Evolutionary conservation across 257 asterid genomes (phyloP), one percentile per base, ranked within the genome.

Genomic region (Capsicum baccatum): DNA sequence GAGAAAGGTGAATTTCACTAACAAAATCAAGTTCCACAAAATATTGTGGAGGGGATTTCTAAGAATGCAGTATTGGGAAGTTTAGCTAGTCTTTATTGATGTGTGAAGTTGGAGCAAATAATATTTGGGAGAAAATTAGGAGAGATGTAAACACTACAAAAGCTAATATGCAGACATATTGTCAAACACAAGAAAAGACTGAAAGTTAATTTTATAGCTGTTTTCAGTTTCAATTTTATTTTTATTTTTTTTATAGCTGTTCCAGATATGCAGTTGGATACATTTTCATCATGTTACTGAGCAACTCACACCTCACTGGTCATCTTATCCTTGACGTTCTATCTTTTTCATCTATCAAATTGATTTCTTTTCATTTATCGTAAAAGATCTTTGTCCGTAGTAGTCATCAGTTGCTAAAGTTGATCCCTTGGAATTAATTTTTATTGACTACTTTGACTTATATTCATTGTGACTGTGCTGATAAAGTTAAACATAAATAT

Each of bases 331-430:
- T 70, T 70, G 57, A 50, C 9, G 79, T 16, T 71, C 79, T 5
- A 71, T 9, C 79, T 70, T 70, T 47, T 16, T 71, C 58, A n/a
- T 71, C 79, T 69, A 42, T 42, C 79, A 47, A 71, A 44, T 71
- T 71, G 58, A 71, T 44, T 71, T 70, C 5, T 70, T 44, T 70
- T 71, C 57, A 42, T 71, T 17, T 71, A 4, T 17, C 12, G 12
- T 59, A 17, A 44, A 71, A 71, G 33, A 39, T 8, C 33, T 6
- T 69, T 69, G 5, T 16, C 54, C 79, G 39, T 9, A 71, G n/a
- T 47, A 71, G 9, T 17, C 17, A 70, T 70, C 57, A n/a, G 79
- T 71, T 71, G 79, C n/a, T 71, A n/a, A 71, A 47, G 58, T 71
- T 9, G 79, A 71, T 71, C 57, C 58, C 58, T 71, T 71, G n/a